These are phyloP conservation scores for Prinsepia uniflora DNA, from an alignment of 306 rosid species.

Conservation along the genomic window DNA sequence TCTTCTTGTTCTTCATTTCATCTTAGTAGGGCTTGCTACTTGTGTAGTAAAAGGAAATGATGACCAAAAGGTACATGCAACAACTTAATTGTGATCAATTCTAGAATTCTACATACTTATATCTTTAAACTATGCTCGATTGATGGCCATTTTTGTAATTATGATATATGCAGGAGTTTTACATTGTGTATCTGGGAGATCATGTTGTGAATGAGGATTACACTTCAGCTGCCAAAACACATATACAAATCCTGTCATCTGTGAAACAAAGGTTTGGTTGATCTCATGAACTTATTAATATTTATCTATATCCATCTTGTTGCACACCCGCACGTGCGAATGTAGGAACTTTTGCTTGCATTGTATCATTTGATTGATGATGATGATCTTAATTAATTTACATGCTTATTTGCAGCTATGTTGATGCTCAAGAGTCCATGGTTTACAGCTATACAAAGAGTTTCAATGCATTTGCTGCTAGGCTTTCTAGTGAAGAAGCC, in stretches of 20 bases:
- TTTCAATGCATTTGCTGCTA: slow-evolving; percentile 92
- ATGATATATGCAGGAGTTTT: slow-evolving; percentile 43
- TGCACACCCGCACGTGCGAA: too few species aligned
- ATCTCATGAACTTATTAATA: too few species aligned
- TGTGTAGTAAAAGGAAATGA: slow-evolving; percentile 34
- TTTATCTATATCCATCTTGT: too few species aligned
- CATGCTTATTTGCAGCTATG: too few species aligned
- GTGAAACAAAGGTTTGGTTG: slow-evolving; percentile 63
- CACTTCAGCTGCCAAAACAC: slow-evolving; percentile 30
- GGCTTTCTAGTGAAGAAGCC: slow-evolving; percentile 62
- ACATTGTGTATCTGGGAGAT: slow-evolving; percentile 56
- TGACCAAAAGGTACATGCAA: slow-evolving; percentile 23
- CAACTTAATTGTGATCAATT: too few species aligned
- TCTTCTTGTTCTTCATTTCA: slow-evolving; percentile 29
- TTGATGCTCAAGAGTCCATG: too few species aligned
- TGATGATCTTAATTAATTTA: too few species aligned
- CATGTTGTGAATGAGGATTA: slow-evolving; percentile 28
- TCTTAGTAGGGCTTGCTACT: slow-evolving; percentile 16
- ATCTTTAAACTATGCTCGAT: not conserved
- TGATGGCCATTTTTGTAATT: not conserved
- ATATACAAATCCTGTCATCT: slow-evolving; percentile 52
- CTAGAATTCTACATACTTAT: not conserved
- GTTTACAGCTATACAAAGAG: slow-evolving; percentile 61
- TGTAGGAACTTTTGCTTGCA: too few species aligned
- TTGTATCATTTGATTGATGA: too few species aligned